Base-by-base conservation (phyloP, 257 asterid species). In the Scutellaria minor region DNA sequence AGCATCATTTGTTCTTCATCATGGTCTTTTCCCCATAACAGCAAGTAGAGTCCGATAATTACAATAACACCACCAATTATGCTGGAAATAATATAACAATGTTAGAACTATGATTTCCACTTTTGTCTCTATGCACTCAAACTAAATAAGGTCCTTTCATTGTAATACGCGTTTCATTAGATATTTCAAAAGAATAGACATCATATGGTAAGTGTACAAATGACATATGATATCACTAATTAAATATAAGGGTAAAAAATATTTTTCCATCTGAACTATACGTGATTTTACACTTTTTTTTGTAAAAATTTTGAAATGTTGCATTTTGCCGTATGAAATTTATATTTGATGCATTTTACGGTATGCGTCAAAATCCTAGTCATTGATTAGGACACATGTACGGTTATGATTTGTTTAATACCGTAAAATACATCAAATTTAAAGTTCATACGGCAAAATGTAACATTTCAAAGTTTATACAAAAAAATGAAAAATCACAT, bases 11-110 rank as follows among this genome's bases (percentile, higher is more conserved):
- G 72, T 75, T 78, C 37, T 11, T 66, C 80, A 56, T 85, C 96
- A 27, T 65, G 72, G 79, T 87, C 91, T 78, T 87, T 91, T 56
- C 97, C 96, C 97, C 92, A 91, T 44, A 91, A 52, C 10, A 87
- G 91, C 83, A 87, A 59, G 69, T 89, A 89, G 48, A 91, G 87
- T 41, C 97, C 97, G 20, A 73, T 41, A 14, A 89, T 65, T 22
- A 87, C 90, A 22, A 83, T 75, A 31, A 60, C 67, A 14, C 88
- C 97, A 18, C 96, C 97, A 56, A 89, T 63, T 63, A 91, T 68
- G 64, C 95, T 91, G 91, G 61, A 78, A 80, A 14, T 71, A 52
- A 50, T 68, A 45, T 24, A 4, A 14, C 18, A 2, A 10, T 2
- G 7, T 75, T 58, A 79, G 66, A 58, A 37, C 9, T 48, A 7